Evolutionary conservation across 1,284 basidiomycete genomes (phyloP).

Genomic region (Ustanciosporium gigantosporum): DNA sequence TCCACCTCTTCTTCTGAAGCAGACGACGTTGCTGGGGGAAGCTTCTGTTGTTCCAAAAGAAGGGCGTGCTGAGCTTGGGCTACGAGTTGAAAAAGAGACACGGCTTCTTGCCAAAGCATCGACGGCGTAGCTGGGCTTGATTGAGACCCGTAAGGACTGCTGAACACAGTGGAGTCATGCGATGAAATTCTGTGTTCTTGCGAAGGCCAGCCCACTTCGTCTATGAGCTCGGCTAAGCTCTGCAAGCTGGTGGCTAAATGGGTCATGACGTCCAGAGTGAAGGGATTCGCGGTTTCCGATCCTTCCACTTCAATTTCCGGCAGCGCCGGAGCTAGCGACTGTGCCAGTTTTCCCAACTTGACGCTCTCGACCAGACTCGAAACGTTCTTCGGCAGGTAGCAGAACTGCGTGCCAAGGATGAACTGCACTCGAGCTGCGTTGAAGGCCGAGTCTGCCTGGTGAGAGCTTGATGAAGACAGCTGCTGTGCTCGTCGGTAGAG

Average conservation of each 20-base stretch:
- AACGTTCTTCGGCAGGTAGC: constrained; percentile 24
- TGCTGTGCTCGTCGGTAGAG: constrained; percentile 22
- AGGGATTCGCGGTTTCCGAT: constrained; percentile 12
- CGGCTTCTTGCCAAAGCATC: constrained; percentile 21
- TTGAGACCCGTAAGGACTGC: too few species aligned
- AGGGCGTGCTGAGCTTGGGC: constrained; percentile 17
- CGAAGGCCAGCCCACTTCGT: constrained; percentile 34
- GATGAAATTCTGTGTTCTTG: too few species aligned
- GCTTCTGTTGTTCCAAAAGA: constrained; percentile 15
- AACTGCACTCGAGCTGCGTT: constrained; percentile 38
- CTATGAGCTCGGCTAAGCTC: constrained; percentile 32
- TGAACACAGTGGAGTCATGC: too few species aligned
- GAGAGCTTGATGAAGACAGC: constrained; percentile 5
- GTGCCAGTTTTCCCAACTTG: background rate
- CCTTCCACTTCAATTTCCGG: background rate
- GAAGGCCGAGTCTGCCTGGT: constrained; percentile 22
- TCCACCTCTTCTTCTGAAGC: background rate
- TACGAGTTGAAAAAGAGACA: constrained; percentile 11
- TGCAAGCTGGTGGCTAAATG: constrained; percentile 30
- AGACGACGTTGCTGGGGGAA: background rate
- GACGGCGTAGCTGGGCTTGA: constrained; percentile 1
- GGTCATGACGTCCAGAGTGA: constrained; percentile 33
- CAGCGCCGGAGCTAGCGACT: background rate
- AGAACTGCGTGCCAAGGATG: constrained; percentile 41
- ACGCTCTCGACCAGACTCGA: constrained; percentile 16